Evolutionary conservation across 1,284 basidiomycete genomes (phyloP), one percentile per base, ranked within the genome.

Genomic region (Neonothopanus nambi): DNA sequence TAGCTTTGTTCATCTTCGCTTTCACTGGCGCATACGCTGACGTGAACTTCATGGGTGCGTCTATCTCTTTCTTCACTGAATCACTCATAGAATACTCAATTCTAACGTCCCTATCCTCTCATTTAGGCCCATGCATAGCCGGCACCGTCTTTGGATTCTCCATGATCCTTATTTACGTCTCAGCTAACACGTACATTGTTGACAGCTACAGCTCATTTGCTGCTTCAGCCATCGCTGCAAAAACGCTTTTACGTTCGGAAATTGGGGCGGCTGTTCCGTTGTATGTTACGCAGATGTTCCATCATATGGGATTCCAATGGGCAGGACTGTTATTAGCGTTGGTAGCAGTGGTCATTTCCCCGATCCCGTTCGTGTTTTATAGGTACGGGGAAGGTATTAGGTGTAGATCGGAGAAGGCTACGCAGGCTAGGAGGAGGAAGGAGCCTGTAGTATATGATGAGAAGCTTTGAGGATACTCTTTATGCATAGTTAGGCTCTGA

Each of bases 141-240:
- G 70, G 72, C 28, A 61, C 61, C 44, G 42, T 72, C 28, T 74
- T 74, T 52, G 73, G 73, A 9, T 67, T 74, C 46, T 67, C 69
- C 38, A 69, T 75, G 67, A 71, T 74, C 59, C 59, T 74, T 45
- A 57, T 75, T 54, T 75, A 75, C 64, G 65, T 73, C 56, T 69
- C 72, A 20, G 72, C 70, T 15, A 73, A 74, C 59, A 73, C 73
- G 11, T 76, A 75, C 61, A 72, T 76, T 64, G 66, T 76, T 55
- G 74, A 76, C 60, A 67, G 67, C 7, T 74, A 74, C 66, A 64
- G 63, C 40, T 57, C 60, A 48, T 72, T 67, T 52, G 73, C 75
- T 13, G 75, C 76, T 0, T 71, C 70, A 11, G 75, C 74, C 17
- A 72, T 78, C 55, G 74, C 75, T 9, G 72, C 71, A 5, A 75